Evolutionary conservation across 176 grass and related monocot species (phyloP), one percentile per base, ranked within the genome.

Genomic region (Triticum urartu): DNA sequence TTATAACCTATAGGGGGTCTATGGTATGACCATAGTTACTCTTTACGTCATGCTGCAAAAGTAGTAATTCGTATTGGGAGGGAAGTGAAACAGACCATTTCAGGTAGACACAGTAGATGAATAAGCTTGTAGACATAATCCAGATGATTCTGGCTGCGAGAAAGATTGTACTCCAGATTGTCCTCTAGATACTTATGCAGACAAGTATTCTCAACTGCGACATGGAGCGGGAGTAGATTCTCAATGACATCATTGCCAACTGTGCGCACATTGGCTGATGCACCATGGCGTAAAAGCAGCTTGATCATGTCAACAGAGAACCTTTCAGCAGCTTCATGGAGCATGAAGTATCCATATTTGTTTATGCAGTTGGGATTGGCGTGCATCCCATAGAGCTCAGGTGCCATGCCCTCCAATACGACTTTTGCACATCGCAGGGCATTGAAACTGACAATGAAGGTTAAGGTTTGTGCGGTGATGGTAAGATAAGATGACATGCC

Each of bases 181-280:
- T 79, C 84, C 48, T 86, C 84, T 3, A 86, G 15, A 79, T 86
- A 86, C 75, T 69, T 86, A 32, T 86, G 84, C 34, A 86, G 22
- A 17, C 84, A 86, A 79, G 84, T 60, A 64, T 79, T 79, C 48
- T 86, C 75, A 70, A 79, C 11, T 21, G 84, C 84, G 13, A 79
- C 75, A 86, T 86, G 84, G 22, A 79, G 84, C 1, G 75, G 84
- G 45, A 86, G 84, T 18, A 86, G 75, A 34, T 38, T 52, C 64
- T 79, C 84, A 14, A 86, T 69, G 63, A 69, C 24, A 7, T 43
- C 22, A 14, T 12, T 36, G 25, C 84, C 75, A 39, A 34, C 47
- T 0, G 84, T 86, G 84, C 84, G 84, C 56, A 79, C 32, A 43
- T 79, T 86, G 11, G 75, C 14, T 1, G 47, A 61, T n/a, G 84